Conservation (phyloP, 1,284 basidiomycete species). For the Lentinula novae-zelandiae region DNA sequence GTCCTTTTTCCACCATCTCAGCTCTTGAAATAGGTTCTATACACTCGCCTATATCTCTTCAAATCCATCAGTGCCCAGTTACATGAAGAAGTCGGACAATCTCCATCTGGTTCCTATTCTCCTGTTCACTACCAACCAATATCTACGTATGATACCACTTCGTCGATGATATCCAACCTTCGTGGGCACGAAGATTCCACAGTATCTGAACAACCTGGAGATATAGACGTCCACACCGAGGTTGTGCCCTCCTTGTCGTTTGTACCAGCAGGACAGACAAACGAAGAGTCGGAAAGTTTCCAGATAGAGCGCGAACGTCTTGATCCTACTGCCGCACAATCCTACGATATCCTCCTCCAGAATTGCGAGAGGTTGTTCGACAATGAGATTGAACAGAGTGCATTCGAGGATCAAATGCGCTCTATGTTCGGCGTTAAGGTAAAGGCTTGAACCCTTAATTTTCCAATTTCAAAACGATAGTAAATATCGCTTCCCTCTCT, state of each 20-base stretch:
- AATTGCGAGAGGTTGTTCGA: constrained; percentile 91
- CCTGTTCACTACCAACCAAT: not conserved
- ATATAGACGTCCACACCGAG: not conserved
- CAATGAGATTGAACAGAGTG: constrained; percentile 82
- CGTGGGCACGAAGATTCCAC: not conserved
- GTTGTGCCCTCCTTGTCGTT: not conserved
- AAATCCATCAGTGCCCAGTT: constrained; percentile 64
- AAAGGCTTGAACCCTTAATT: constrained; percentile 19
- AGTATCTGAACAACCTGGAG: not conserved
- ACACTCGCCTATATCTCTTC: constrained; percentile 80
- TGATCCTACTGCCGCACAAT: constrained; percentile 45
- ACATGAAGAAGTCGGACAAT: constrained; percentile 27
- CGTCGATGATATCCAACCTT: not conserved
- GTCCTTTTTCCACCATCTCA: not conserved
- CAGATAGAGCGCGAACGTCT: constrained; percentile 18
- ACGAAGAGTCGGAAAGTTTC: not conserved
- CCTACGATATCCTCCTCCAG: constrained; percentile 83
- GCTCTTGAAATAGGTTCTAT: constrained; percentile 60
- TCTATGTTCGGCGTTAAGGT: constrained; percentile 85
- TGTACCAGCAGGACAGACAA: not conserved
- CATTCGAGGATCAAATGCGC: constrained; percentile 90
- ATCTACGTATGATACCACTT: not conserved
- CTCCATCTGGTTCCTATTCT: not conserved
- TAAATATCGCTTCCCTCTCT: not conserved
- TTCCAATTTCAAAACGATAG: not conserved